Base-by-base conservation (phyloP, 2,329 filamentous ascomycete genomes). In the Diaporthe capsici region DNA sequence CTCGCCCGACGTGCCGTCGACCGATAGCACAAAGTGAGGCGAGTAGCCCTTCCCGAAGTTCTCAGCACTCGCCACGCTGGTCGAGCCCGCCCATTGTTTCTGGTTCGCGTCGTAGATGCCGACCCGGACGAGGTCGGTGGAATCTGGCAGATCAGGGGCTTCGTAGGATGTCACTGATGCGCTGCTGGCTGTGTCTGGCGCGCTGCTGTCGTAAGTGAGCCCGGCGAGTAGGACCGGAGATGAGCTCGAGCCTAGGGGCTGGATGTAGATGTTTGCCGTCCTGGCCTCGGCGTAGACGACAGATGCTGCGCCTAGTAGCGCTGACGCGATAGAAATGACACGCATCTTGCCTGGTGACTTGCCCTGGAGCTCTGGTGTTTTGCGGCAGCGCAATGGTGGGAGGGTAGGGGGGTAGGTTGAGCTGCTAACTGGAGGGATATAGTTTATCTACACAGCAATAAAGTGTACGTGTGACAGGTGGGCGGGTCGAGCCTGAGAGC, bases 41-140 rank as follows among this genome's bases (percentile, higher is more conserved):
- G 88, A 85, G 81, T 90, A 92, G 8, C 91, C 91, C 83, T 92
- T 92, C 77, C 83, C 84, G 78, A 93, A 92, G 82, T 90, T 92
- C 74, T 88, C 86, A 2, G 83, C 86, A 12, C 88, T 88, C 39
- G 89, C 87, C 20, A 91, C 87, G 10, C 90, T 89, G 7, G 90
- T 90, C 37, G 89, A 88, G 37, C 88, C 89, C 44, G 84, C 82
- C 91, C 91, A 93, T 57, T 79, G 76, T 65, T 81, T 79, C 15
- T 86, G 79, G 34, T 84, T 81, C 31, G 84, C 78, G 82, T 92
- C 88, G 83, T 89, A 93, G 76, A 90, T 80, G 53, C 91, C 92
- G 67, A 93, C 83, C 77, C 91, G 90, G 71, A 92, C 85, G 13
- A 91, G 86, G n/a, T 81, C 79, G 7, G 85, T 81, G 9, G 84